phyloP scores from a whole-genome alignment of 345 rosid genomes.

The Lepidium africanum region DNA sequence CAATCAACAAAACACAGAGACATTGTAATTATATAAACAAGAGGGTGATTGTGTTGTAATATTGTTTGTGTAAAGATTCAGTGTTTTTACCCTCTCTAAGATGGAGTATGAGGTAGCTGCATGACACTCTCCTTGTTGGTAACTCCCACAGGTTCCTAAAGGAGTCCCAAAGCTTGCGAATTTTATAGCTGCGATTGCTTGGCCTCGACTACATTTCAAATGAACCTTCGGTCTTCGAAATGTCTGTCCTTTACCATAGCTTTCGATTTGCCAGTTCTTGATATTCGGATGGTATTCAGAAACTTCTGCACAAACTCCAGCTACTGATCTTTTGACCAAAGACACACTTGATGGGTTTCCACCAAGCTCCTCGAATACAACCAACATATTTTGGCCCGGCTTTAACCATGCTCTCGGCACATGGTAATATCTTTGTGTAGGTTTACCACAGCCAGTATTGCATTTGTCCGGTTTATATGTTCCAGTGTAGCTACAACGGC shows the following conservation, averaged over 20 bases:
- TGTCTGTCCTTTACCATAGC: conserved; percentile 85
- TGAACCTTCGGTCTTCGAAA: conserved; percentile 88
- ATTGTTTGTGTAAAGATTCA: not conserved
- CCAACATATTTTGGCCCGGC: conserved; percentile 76
- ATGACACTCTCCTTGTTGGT: conserved; percentile 93
- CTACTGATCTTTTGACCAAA: conserved; percentile 73
- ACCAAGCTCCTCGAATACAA: conserved; percentile 93
- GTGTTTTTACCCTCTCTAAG: conserved; percentile 57
- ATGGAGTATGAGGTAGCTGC: conserved; percentile 68
- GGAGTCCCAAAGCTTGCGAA: conserved; percentile 99
- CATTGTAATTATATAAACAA: not conserved
- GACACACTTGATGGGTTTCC: conserved; percentile 76
- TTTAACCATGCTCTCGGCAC: conserved; percentile 91
- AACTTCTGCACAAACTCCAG: conserved; percentile 82
- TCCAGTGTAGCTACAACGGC: conserved; percentile 69
- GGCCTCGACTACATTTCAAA: conserved; percentile 71
- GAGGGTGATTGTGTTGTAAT: not conserved
- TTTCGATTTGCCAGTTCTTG: conserved; percentile 97
- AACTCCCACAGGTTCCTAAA: conserved; percentile 90
- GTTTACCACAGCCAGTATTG: conserved; percentile 84
- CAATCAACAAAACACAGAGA: not conserved
- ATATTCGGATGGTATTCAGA: conserved; percentile 84
- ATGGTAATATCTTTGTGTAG: conserved; percentile 93
- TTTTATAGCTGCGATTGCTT: conserved; percentile 70
- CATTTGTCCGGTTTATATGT: conserved; percentile 79